phyloP scores from a whole-genome alignment of 768 basidiomycete species.

The Tubosaeta sp. region DNA sequence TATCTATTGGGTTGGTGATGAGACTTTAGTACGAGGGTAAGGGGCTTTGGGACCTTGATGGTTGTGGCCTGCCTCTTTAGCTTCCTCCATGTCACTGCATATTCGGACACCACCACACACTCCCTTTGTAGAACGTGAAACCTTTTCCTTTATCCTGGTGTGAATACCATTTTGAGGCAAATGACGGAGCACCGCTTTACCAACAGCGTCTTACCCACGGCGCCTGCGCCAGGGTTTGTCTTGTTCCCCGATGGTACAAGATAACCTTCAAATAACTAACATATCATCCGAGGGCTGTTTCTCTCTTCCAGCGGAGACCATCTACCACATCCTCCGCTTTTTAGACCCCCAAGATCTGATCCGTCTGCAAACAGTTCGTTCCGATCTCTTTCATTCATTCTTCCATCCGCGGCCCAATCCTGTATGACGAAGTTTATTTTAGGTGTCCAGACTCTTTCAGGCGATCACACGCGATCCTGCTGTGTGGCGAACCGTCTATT shows the following conservation, averaged over 20 bases:
- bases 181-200: background rate
- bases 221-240: no score
- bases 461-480: slow-evolving; percentile 7
- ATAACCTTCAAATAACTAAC: slow-evolving; percentile 3
- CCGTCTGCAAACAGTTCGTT: slow-evolving; percentile 12
- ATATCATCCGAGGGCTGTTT: background rate
- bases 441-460: slow-evolving; percentile 16
- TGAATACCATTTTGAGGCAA: background rate
- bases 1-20: slow-evolving; percentile 2
- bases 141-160: background rate
- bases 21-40: background rate
- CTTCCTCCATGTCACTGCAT: background rate
- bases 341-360: slow-evolving; percentile 12
- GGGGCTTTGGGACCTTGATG: slow-evolving; percentile 6
- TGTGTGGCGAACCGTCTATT: slow-evolving; percentile 14
- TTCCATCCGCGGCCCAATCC: background rate
- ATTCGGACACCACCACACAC: slow-evolving; percentile 1
- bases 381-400: background rate
- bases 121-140: slow-evolving; percentile 14
- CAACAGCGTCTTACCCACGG: no score
- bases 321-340: slow-evolving; percentile 7
- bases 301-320: slow-evolving; percentile 16
- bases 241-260: slow-evolving; percentile 5
- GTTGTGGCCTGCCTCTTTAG: background rate
- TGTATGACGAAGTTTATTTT: background rate